Percentiles rank a stretch among this genome's conserved stretches.
phyloP scores from a whole-genome alignment of 1,139 yeast species.

The Hyphopichia pseudoburtonii region DNA sequence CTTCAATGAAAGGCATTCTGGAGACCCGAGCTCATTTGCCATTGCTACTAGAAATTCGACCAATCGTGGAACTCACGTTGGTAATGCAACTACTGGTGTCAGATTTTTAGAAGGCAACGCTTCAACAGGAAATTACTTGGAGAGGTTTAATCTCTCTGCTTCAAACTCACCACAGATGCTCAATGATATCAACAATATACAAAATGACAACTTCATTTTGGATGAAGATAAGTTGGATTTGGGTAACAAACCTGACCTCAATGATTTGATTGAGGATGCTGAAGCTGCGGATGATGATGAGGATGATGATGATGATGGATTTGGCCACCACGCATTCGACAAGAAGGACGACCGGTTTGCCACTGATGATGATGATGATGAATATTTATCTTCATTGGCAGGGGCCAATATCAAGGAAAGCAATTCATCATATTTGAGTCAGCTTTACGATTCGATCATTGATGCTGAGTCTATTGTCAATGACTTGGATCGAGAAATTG shows the following conservation, averaged over 20 bases:
- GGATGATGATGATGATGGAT: constrained; percentile 21
- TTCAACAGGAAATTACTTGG: constrained; percentile 15
- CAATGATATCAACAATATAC: constrained; percentile 31
- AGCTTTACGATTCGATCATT: constrained; percentile 35
- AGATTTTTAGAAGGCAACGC: too few relatives aligned
- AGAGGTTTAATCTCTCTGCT: constrained; percentile 36
- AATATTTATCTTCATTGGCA: constrained; percentile 15
- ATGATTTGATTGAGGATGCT: constrained; percentile 22
- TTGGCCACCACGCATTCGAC: constrained; percentile 17
- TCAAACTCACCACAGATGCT: constrained; percentile 46
- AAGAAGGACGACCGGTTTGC: constrained; percentile 13
- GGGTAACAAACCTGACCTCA: constrained; percentile 10
- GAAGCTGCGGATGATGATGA: constrained; percentile 29
- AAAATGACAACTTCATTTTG: constrained; percentile 34
- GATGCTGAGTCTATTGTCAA: constrained; percentile 36
- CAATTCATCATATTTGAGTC: constrained; percentile 14
- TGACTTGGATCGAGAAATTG: constrained; percentile 43
- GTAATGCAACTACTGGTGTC: background rate
- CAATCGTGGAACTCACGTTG: too few relatives aligned
- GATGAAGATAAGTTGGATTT: constrained; percentile 38
- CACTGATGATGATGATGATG: constrained; percentile 20
- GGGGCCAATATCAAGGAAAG: constrained; percentile 6
- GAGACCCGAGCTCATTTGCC: too few relatives aligned
- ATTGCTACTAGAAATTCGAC: too few relatives aligned
- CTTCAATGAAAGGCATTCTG: too few relatives aligned